A percentile compares a stretch with the other conserved stretches of the same genome.
Evolutionary conservation across 2,329 filamentous ascomycete species (phyloP).

Genomic region (Xylariaceae sp.): DNA sequence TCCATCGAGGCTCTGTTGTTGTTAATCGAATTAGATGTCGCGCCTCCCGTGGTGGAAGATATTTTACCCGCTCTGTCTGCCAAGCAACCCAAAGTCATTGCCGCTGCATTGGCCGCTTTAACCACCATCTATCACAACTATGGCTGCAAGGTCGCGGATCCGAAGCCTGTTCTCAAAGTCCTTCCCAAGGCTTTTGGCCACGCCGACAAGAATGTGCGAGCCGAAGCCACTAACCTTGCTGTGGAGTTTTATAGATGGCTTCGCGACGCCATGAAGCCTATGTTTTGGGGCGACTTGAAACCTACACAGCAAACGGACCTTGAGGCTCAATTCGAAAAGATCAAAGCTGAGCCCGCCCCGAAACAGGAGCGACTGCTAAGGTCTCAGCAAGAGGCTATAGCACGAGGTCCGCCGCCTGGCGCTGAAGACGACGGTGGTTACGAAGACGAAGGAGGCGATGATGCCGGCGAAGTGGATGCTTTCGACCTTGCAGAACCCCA

Average conservation of each 20-base stretch:
- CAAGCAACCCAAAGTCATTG: conserved; percentile 35
- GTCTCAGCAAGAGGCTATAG: conserved; percentile 82
- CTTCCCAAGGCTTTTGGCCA: conserved; percentile 91
- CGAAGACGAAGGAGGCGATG: conserved; percentile 56
- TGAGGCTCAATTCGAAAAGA: conserved; percentile 88
- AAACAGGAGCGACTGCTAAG: conserved; percentile 88
- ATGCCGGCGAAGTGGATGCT: conserved; percentile 69
- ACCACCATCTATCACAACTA: conserved; percentile 88
- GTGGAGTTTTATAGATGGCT: conserved; percentile 97
- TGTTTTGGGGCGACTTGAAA: conserved; percentile 95
- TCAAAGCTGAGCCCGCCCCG: conserved; percentile 80
- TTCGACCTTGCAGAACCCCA: conserved; percentile 83
- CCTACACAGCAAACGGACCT: conserved; percentile 92
- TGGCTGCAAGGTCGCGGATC: conserved; percentile 89
- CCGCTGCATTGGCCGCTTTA: conserved; percentile 51
- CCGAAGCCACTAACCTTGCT: conserved; percentile 84
- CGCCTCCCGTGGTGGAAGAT: conserved; percentile 85
- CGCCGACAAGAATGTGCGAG: conserved; percentile 96
- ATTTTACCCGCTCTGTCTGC: conserved; percentile 57
- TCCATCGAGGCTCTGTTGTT: conserved; percentile 82
- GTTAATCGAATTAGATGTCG: conserved; percentile 83
- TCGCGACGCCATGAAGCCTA: conserved; percentile 94
- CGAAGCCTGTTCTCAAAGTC: conserved; percentile 83
- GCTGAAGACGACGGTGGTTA: conserved; percentile 56
- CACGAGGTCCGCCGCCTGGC: conserved; percentile 59